A percentile compares a stretch with the other conserved stretches of the same genome.
Evolutionary conservation across 768 basidiomycete species (phyloP).

Genomic region (Kwoniella dejecticola): DNA sequence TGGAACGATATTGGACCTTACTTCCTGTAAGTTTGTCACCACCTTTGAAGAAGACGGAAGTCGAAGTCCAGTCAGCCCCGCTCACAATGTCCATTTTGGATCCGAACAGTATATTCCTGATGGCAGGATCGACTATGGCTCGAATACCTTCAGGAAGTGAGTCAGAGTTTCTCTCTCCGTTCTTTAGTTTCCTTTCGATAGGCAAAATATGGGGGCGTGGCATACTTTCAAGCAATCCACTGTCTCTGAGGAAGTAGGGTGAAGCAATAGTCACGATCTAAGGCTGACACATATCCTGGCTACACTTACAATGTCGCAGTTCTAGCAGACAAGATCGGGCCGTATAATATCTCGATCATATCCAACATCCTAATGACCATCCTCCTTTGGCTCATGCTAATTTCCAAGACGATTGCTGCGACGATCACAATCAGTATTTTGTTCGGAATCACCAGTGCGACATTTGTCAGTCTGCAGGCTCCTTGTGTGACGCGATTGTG

Average conservation of each 20-base stretch:
- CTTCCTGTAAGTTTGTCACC: slow-evolving; percentile 34
- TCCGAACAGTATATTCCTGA: neutral
- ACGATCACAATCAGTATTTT: slow-evolving; percentile 9
- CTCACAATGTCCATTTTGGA: neutral
- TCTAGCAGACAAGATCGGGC: slow-evolving; percentile 14
- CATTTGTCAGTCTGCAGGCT: slow-evolving; percentile 17
- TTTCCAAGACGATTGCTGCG: neutral
- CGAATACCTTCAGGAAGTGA: slow-evolving; percentile 2
- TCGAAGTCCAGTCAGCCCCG: no score
- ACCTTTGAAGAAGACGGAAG: no score
- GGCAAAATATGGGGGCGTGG: no score
- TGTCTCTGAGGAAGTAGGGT: no score
- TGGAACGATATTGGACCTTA: slow-evolving; percentile 29
- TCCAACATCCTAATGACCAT: slow-evolving; percentile 13
- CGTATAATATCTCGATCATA: slow-evolving; percentile 16
- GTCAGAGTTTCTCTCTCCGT: no score
- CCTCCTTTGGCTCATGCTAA: slow-evolving; percentile 11
- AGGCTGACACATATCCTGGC: neutral
- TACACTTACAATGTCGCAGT: neutral
- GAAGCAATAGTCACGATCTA: no score
- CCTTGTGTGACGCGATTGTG: slow-evolving; percentile 1
- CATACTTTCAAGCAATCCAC: no score
- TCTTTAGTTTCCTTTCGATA: no score
- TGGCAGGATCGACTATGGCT: neutral
- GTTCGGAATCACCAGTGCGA: slow-evolving; percentile 7